Percentiles rank a stretch among this genome's conserved stretches.
phyloP scores from a whole-genome alignment of 306 rosid species.

The Astragalus glycyphyllos region DNA sequence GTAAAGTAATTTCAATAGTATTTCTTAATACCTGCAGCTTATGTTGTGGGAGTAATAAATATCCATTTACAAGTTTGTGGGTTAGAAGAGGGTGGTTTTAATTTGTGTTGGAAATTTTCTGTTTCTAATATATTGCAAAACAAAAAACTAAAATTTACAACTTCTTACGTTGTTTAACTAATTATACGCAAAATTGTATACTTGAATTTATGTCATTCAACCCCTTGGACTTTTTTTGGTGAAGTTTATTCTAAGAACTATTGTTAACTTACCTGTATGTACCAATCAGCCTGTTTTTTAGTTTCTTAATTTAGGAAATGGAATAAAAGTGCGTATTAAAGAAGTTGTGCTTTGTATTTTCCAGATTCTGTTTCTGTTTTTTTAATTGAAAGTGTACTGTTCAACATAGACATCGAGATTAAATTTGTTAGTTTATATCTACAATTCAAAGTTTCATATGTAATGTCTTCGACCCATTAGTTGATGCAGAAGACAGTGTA shows the following conservation, averaged over 20 bases:
- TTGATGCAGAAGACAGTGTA: slow-evolving; percentile 3
- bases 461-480: too few species aligned
- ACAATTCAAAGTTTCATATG: slow-evolving; percentile 15
- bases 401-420: neutral
- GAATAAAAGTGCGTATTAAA: neutral
- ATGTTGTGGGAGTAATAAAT: slow-evolving; percentile 11
- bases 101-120: neutral
- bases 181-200: neutral
- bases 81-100: neutral
- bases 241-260: neutral
- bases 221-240: neutral
- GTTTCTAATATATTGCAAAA: neutral
- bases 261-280: neutral
- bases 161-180: slow-evolving; percentile 8
- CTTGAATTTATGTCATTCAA: neutral
- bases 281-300: neutral
- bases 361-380: neutral
- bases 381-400: neutral
- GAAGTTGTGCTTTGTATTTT: slow-evolving; percentile 17
- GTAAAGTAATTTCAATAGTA: too few species aligned
- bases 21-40: neutral
- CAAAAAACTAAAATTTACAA: neutral
- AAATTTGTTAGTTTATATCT: neutral
- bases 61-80: slow-evolving; percentile 22
- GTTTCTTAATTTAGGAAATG: neutral